Base-by-base conservation (phyloP, 78 protist species). In the Cavenderia fasciculata region DNA sequence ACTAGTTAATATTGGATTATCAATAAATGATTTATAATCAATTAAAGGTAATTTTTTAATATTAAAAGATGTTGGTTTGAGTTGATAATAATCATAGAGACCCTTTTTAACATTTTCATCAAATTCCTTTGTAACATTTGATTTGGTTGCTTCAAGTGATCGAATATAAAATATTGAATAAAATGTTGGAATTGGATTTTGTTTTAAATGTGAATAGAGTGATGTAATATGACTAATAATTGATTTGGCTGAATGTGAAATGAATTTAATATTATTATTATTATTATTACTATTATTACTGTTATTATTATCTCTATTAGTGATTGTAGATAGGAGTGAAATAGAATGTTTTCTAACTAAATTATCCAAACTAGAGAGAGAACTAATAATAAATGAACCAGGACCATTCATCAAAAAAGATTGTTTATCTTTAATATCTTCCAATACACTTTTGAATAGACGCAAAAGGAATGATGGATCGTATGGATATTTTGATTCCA, bases 381-480 rank as follows among this genome's bases (percentile, higher is more conserved):
- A 65, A 23, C 79, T 11, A 7, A 82, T 31, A 21, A 71, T 82
- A 25, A 61, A 82, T 6, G 74, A 16, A 19, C 65, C 38, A 29
- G 90, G 90, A 43, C 90, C 90, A 56, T 82, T 82, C 33, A 49
- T 66, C 40, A 40, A 82, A 78, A 82, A 82, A 40, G 77, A 41
- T 43, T 69, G 25, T 21, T 62, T 38, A 54, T 82, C 52, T 19
- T 68, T 59, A 10, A 36, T 33, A 31, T 52, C 44, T 40, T 74
- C 51, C 4, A 56, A 8, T 25, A 63, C 12, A 7, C 19, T n/a
- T 40, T 63, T 63, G 46, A 82, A 68, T 38, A 82, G 38, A 51
- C 78, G 59, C 5, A 82, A 43, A 14, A 82, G 18, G 61, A 68
- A 82, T 11, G 78, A 34, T 36, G 90, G 90, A 47, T 82, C 90